Percentiles rank a stretch among this genome's conserved stretches.
These are phyloP conservation scores for Chaetomium sp. DNA, from an alignment of 2,329 filamentous ascomycete species.

Conservation along the genomic window DNA sequence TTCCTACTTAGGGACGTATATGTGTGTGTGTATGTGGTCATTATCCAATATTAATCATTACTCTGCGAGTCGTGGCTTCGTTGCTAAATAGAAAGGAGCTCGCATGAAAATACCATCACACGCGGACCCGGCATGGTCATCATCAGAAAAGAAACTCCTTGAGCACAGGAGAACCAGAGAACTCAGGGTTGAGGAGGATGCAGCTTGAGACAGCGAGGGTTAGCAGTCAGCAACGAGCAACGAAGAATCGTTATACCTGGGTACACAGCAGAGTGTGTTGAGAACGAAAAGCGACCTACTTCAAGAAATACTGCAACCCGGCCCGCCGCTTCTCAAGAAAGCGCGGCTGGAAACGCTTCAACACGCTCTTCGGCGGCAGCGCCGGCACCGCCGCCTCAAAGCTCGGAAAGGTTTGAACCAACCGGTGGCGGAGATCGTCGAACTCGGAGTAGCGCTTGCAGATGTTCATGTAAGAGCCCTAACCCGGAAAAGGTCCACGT, in stretches of 20 bases:
- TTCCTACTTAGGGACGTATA: not conserved
- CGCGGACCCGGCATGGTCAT: conserved; percentile 16
- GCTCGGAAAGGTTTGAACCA: conserved; percentile 75
- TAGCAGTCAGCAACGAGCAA: no score
- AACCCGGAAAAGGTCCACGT: not conserved
- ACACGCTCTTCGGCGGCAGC: conserved; percentile 83
- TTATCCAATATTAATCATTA: conserved; percentile 15
- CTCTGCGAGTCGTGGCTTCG: conserved; percentile 4
- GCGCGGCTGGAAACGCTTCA: conserved; percentile 75
- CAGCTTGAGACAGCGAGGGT: conserved; percentile 49
- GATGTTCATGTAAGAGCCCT: conserved; percentile 57
- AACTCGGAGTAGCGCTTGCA: conserved; percentile 87
- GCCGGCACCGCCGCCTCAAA: conserved; percentile 81
- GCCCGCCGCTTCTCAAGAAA: conserved; percentile 81
- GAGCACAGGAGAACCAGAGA: conserved; percentile 81
- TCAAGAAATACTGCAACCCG: conserved; percentile 86
- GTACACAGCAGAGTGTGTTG: no score
- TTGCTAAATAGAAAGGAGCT: not conserved
- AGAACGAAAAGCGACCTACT: conserved; percentile 45
- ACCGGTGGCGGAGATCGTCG: conserved; percentile 67
- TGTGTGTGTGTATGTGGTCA: not conserved
- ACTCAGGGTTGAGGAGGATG: conserved; percentile 86
- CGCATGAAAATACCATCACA: not conserved
- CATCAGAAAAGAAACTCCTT: conserved; percentile 80
- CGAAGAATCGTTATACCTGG: no score